Conservation (phyloP, 371 early-diverging fungal species). For the Choanephora cucurbitarum region DNA sequence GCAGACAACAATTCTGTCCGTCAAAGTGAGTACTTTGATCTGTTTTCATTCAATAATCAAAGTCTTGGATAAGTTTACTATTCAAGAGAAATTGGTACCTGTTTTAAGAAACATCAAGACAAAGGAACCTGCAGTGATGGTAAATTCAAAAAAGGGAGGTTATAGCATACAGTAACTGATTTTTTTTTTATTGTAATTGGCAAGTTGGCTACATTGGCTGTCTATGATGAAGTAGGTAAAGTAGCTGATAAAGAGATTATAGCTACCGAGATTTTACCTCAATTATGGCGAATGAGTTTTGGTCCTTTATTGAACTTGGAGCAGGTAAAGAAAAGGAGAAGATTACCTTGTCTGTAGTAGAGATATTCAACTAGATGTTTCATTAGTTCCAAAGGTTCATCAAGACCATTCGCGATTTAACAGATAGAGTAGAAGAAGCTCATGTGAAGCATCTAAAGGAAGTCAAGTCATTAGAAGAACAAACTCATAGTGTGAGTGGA, state of each 20-base stretch:
- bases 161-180: neutral
- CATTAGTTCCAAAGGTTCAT: conserved; percentile 74
- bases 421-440: conserved; percentile 65
- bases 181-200: too few relatives aligned
- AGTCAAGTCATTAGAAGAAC: conserved; percentile 60
- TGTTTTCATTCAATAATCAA: conserved; percentile 77
- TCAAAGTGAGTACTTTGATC: conserved; percentile 76
- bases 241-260: conserved; percentile 72
- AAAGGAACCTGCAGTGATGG: conserved; percentile 78
- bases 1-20: conserved; percentile 68
- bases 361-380: too few relatives aligned
- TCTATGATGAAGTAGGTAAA: conserved; percentile 80
- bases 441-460: conserved; percentile 67
- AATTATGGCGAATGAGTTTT: conserved; percentile 77
- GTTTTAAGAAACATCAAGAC: conserved; percentile 75
- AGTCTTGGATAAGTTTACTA: conserved; percentile 71
- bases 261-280: conserved; percentile 78
- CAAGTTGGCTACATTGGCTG: conserved; percentile 77
- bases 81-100: conserved; percentile 77
- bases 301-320: conserved; percentile 69
- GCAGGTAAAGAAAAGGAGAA: conserved; percentile 51
- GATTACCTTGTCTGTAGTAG: neutral
- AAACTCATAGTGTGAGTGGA: conserved; percentile 45
- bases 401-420: conserved; percentile 66
- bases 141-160: conserved; percentile 26